phyloP scores from a whole-genome alignment of 495 filamentous ascomycete species.

The Penicillium verhagenii region DNA sequence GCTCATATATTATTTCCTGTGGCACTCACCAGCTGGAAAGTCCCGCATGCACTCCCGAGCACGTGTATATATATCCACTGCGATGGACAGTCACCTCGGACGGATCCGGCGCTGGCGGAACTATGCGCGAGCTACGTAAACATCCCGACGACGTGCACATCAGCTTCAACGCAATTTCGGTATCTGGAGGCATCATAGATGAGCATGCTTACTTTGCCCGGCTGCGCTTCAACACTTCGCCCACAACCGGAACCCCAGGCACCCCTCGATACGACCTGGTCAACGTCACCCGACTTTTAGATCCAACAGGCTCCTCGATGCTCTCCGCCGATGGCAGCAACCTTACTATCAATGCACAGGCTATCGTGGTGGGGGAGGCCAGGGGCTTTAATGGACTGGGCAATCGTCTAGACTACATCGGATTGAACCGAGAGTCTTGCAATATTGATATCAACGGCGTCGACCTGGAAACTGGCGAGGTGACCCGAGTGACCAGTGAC shows the following conservation, averaged over 20 bases:
- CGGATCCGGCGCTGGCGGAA: not conserved
- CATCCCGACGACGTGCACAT: not conserved
- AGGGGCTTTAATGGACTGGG: slow-evolving; percentile 24
- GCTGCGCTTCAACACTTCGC: slow-evolving; percentile 21
- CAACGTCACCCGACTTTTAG: slow-evolving; percentile 15
- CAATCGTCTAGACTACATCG: slow-evolving; percentile 21
- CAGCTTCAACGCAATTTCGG: not conserved
- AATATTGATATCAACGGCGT: slow-evolving; percentile 27
- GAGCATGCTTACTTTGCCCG: slow-evolving; percentile 20
- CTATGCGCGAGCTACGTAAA: not conserved
- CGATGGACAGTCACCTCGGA: not conserved
- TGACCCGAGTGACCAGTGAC: slow-evolving; percentile 24
- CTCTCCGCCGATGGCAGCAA: slow-evolving; percentile 5
- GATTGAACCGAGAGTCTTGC: slow-evolving; percentile 18
- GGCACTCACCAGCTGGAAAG: not conserved
- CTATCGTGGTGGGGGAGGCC: slow-evolving; percentile 22
- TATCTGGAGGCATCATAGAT: not conserved
- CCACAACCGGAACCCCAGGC: slow-evolving; percentile 7
- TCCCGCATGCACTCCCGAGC: not conserved
- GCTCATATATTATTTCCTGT: not conserved
- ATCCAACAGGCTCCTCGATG: not conserved
- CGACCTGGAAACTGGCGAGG: slow-evolving; percentile 17
- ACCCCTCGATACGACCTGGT: slow-evolving; percentile 25
- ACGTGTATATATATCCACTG: not conserved
- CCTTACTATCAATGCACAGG: slow-evolving; percentile 11